Evolutionary conservation across 495 filamentous ascomycete species (phyloP).

Genomic region (Terfezia claveryi): DNA sequence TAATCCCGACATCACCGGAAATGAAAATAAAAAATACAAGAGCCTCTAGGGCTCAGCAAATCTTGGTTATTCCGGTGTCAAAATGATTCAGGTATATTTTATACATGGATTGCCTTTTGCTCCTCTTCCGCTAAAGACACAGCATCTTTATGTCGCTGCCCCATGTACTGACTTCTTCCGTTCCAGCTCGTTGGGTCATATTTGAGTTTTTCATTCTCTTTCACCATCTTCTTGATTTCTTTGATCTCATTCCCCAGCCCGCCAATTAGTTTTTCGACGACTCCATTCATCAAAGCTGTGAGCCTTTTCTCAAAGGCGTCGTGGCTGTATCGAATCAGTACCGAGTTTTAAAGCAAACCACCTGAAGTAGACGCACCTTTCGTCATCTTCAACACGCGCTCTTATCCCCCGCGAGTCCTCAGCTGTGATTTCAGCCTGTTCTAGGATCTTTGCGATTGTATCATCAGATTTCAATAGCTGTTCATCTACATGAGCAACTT

Average conservation of each 20-base stretch:
- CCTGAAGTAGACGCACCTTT: constrained; percentile 9
- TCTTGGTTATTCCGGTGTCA: too few species aligned
- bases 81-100: not conserved
- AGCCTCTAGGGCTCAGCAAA: too few species aligned
- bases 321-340: constrained; percentile 9
- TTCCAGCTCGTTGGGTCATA: constrained; percentile 16
- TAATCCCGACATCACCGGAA: too few species aligned
- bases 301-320: constrained; percentile 19
- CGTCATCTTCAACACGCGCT: constrained; percentile 15
- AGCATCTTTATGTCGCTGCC: constrained; percentile 15
- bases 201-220: constrained; percentile 15
- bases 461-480: constrained; percentile 16
- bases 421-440: constrained; percentile 17
- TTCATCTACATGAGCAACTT: not conserved
- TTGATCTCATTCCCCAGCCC: constrained; percentile 19
- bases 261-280: constrained; percentile 19
- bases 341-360: not conserved
- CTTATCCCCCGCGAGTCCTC: constrained; percentile 18
- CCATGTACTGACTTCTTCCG: constrained; percentile 9
- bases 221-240: constrained; percentile 19
- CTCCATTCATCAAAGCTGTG: constrained; percentile 18
- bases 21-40: too few species aligned
- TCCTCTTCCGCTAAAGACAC: constrained; percentile 13
- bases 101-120: constrained; percentile 9
- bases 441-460: constrained; percentile 14